Evolutionary conservation across 1,284 basidiomycete species (phyloP).

Genomic region (Mycena sp.): DNA sequence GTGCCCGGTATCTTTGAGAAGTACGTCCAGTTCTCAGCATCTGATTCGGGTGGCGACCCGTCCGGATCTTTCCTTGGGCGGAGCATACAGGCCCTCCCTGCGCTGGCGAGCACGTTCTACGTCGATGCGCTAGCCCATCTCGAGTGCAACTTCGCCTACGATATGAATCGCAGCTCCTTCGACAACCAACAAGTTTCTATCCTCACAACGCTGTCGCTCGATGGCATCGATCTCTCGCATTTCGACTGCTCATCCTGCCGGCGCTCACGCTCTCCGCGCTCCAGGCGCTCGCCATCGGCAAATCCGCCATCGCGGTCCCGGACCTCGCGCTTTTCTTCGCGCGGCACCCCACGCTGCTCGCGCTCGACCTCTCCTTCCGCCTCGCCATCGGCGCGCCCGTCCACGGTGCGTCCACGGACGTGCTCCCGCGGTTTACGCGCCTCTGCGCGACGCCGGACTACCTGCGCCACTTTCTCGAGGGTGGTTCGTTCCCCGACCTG

Average conservation of each 20-base stretch:
- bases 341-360: conserved; percentile 13
- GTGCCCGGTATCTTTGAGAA: too few relatives aligned
- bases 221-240: conserved; percentile 19
- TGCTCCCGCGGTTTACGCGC: neutral
- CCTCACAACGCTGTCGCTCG: conserved; percentile 26
- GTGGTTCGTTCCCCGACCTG: too few relatives aligned
- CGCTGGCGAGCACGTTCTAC: too few relatives aligned
- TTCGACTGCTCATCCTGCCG: conserved; percentile 19
- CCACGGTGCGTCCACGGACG: neutral
- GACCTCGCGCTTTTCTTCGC: conserved; percentile 23
- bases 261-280: conserved; percentile 6
- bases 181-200: too few relatives aligned
- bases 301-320: conserved; percentile 12
- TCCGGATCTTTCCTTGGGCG: too few relatives aligned
- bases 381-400: conserved; percentile 9
- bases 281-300: neutral
- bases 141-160: too few relatives aligned
- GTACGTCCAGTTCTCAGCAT: too few relatives aligned
- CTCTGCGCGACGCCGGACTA: conserved; percentile 20
- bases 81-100: too few relatives aligned
- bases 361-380: conserved; percentile 23
- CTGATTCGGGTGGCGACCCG: too few relatives aligned
- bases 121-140: too few relatives aligned
- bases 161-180: too few relatives aligned
- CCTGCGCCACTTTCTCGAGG: neutral